Percentiles rank a stretch among this genome's conserved stretches.
phyloP scores from a whole-genome alignment of 768 basidiomycete genomes.

The Neoboletus magnificus region DNA sequence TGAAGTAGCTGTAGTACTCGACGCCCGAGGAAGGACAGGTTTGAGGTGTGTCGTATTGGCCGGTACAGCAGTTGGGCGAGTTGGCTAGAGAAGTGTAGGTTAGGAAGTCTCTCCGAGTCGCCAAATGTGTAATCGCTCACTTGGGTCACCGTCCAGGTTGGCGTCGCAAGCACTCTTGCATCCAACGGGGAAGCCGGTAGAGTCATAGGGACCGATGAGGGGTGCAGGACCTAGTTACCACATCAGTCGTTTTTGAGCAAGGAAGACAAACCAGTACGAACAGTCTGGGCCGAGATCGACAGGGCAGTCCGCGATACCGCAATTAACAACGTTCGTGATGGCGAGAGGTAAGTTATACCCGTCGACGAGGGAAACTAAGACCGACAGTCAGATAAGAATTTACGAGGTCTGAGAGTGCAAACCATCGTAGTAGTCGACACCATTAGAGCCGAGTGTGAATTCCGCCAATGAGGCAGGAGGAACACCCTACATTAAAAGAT shows the following conservation, averaged over 20 bases:
- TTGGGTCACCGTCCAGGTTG: constrained; percentile 32
- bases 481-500: constrained; percentile 41
- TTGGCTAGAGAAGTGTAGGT: constrained; percentile 36
- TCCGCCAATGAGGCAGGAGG: constrained; percentile 70
- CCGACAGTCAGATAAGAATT: not conserved
- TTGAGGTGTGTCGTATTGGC: constrained; percentile 44
- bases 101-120: not conserved
- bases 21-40: constrained; percentile 55
- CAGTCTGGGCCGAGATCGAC: constrained; percentile 62
- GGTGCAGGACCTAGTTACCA: constrained; percentile 41
- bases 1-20: constrained; percentile 45
- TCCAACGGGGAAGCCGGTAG: constrained; percentile 53
- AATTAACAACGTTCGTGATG: constrained; percentile 55
- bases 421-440: constrained; percentile 62
- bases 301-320: constrained; percentile 53
- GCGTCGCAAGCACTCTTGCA: constrained; percentile 58
- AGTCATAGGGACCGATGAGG: constrained; percentile 52
- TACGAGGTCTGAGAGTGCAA: not conserved
- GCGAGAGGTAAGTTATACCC: constrained; percentile 62
- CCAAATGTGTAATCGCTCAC: constrained; percentile 15
- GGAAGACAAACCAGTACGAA: constrained; percentile 19
- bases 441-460: constrained; percentile 52
- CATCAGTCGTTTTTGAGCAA: not conserved
- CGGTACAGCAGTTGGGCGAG: constrained; percentile 65
- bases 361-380: constrained; percentile 59